These are phyloP conservation scores for Fusarium tuaranense DNA, from an alignment of 2,329 filamentous ascomycete genomes.

Conservation along the genomic window DNA sequence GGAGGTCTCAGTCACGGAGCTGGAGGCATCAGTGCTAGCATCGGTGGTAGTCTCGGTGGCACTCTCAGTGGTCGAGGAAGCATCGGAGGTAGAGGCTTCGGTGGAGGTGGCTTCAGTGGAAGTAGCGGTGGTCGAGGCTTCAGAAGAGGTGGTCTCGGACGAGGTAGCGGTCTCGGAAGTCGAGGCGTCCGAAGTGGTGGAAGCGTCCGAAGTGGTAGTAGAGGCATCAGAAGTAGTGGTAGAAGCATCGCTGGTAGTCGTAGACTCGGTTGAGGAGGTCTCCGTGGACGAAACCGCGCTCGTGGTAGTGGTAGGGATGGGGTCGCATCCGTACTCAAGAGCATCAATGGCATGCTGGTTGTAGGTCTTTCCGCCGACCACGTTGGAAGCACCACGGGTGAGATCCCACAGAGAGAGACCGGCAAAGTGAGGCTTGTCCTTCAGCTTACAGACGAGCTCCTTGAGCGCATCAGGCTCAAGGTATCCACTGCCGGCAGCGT, in stretches of 20 bases:
- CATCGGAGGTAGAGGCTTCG: neutral
- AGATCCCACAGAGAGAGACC: slow-evolving; percentile 62
- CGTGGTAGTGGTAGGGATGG: slow-evolving; percentile 42
- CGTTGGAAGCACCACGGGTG: slow-evolving; percentile 49
- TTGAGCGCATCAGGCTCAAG: slow-evolving; percentile 49
- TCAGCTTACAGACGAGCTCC: slow-evolving; percentile 54
- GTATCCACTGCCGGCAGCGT: slow-evolving; percentile 49
- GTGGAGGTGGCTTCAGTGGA: slow-evolving; percentile 9
- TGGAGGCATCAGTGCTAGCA: slow-evolving; percentile 28
- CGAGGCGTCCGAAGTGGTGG: slow-evolving; percentile 3
- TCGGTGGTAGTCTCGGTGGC: slow-evolving; percentile 33
- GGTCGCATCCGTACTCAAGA: slow-evolving; percentile 52
- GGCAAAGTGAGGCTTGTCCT: slow-evolving; percentile 54
- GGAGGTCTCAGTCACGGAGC: slow-evolving; percentile 9
- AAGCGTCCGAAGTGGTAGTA: slow-evolving; percentile 1
- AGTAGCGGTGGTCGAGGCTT: slow-evolving; percentile 15
- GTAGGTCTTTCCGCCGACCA: slow-evolving; percentile 50
- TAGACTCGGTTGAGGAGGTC: slow-evolving; percentile 17
- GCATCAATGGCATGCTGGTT: slow-evolving; percentile 52
- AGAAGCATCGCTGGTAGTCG: slow-evolving; percentile 18
- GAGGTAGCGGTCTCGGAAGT: neutral
- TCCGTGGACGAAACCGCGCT: slow-evolving; percentile 23
- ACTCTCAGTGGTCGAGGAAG: slow-evolving; percentile 14
- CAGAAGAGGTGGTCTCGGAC: neutral
- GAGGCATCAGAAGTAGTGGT: neutral